Evolutionary conservation across 2,329 filamentous ascomycete genomes (phyloP).

Genomic region (Alternaria triticimaculans): DNA sequence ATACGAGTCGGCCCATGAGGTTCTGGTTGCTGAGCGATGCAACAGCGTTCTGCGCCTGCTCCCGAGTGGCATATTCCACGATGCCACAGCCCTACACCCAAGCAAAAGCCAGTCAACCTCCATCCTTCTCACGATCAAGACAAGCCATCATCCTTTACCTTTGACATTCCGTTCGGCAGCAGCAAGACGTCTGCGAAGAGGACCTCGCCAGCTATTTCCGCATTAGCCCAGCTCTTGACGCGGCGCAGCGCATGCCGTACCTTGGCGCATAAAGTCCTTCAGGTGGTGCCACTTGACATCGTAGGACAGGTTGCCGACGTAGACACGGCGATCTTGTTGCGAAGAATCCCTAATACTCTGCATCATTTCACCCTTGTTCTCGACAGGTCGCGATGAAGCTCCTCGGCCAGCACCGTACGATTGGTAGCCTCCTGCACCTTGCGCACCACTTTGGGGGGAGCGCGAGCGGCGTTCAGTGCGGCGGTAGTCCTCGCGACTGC

Average conservation of each 20-base stretch:
- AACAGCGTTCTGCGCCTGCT: constrained; percentile 98
- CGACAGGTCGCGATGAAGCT: constrained; percentile 68
- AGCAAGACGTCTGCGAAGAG: constrained; percentile 99
- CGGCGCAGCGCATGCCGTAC: constrained; percentile 62
- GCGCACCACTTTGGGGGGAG: constrained; percentile 81
- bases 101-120: constrained; percentile 97
- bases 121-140: constrained; percentile 77
- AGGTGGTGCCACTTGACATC: constrained; percentile 99
- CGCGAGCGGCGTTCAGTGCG: constrained; percentile 66
- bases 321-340: constrained; percentile 98
- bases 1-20: constrained; percentile 96
- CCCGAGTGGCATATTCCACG: constrained; percentile 99
- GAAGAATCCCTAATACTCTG: constrained; percentile 90
- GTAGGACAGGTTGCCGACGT: constrained; percentile 98
- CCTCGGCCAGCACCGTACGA: constrained; percentile 62
- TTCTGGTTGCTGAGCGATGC: constrained; percentile 98
- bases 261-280: constrained; percentile 99
- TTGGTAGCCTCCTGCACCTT: constrained; percentile 71
- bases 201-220: constrained; percentile 86
- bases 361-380: constrained; percentile 97
- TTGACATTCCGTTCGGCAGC: constrained; percentile 99
- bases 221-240: constrained; percentile 42
- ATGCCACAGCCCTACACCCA: constrained; percentile 99
- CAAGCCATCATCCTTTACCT: constrained; percentile 98
- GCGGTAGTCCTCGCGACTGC: constrained; percentile 69